phyloP scores from a whole-genome alignment of 202 grass and related monocot genomes.

The Musa balbisiana region DNA sequence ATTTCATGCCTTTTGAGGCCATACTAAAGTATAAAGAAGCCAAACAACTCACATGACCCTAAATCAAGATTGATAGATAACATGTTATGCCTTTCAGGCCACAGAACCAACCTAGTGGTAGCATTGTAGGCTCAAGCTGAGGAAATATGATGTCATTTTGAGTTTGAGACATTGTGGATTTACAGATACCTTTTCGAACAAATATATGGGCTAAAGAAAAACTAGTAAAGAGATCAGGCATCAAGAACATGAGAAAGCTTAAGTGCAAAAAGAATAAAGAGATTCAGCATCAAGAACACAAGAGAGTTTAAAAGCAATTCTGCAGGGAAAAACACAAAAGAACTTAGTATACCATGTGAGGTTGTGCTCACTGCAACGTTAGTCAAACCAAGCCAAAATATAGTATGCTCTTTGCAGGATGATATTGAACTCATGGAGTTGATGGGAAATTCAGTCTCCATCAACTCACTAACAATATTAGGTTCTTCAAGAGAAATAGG shows the following conservation, averaged over 20 bases:
- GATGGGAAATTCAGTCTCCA: constrained; percentile 28
- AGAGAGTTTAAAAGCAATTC: background rate
- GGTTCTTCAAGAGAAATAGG: constrained; percentile 31
- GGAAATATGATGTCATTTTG: background rate
- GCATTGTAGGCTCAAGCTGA: background rate
- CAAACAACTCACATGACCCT: background rate
- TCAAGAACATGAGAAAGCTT: too few species aligned
- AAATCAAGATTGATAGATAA: background rate
- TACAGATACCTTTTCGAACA: background rate
- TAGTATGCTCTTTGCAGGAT: constrained; percentile 22
- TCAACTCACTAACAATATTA: background rate
- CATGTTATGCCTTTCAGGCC: background rate
- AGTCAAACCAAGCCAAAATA: constrained; percentile 70
- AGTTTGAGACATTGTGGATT: background rate
- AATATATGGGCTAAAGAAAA: too few species aligned
- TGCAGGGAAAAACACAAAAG: background rate
- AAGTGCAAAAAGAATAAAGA: too few species aligned
- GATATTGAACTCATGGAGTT: constrained; percentile 26
- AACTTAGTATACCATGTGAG: constrained; percentile 43
- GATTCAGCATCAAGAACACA: too few species aligned
- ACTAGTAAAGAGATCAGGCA: too few species aligned
- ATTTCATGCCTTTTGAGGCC: background rate
- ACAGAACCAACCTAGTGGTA: too few species aligned
- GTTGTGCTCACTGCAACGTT: constrained; percentile 62
- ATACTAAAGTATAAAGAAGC: background rate